A percentile compares a stretch with the other conserved stretches of the same genome.
Evolutionary conservation across 2,329 filamentous ascomycete species (phyloP).

Genomic region (Ophiostoma novo-ulmi): DNA sequence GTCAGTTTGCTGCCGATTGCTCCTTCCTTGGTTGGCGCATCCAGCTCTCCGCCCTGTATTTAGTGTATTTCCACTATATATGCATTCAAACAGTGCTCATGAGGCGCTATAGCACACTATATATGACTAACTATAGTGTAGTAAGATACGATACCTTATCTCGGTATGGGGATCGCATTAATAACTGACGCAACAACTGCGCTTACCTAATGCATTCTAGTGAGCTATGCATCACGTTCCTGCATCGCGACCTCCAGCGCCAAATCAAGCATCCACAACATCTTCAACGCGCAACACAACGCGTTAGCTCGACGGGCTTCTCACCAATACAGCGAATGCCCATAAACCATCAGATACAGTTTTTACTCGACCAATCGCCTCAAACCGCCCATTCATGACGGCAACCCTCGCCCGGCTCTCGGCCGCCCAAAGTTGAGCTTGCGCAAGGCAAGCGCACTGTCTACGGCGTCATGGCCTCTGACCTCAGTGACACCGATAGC

Average conservation of each 20-base stretch:
- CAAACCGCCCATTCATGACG: constrained; percentile 8
- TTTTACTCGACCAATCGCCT: background rate
- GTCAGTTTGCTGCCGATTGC: background rate
- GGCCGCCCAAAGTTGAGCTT: constrained; percentile 10
- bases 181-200: background rate
- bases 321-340: background rate
- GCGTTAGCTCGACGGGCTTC: background rate
- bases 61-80: background rate
- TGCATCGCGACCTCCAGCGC: background rate
- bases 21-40: background rate
- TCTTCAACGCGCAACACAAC: background rate
- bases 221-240: background rate
- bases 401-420: background rate
- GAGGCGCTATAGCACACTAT: background rate
- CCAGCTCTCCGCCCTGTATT: background rate
- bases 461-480: constrained; percentile 41
- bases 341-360: background rate
- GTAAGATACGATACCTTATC: background rate
- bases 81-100: background rate
- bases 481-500: constrained; percentile 30
- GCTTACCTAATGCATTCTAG: background rate
- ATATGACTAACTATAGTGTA: background rate
- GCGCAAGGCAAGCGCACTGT: background rate
- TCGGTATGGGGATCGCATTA: background rate
- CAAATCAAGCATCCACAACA: background rate